Evolutionary conservation across 345 rosid genomes (phyloP), one percentile per base, ranked within the genome.

Genomic region (Pugionium dolabratum): DNA sequence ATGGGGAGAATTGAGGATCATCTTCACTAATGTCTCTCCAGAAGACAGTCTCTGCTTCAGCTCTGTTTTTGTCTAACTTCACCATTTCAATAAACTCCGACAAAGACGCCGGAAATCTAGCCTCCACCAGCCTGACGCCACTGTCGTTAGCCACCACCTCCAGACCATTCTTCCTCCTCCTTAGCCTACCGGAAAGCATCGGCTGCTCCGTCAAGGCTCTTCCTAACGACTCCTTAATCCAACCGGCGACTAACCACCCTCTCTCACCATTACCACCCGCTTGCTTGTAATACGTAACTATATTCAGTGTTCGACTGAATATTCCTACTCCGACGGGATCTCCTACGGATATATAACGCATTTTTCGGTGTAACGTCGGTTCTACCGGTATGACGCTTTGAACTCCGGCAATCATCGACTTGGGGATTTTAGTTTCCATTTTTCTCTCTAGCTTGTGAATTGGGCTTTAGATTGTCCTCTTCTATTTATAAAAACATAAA

Each of bases 21-120:
- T 69, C 67, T 66, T 79, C 84, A 78, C 89, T 93, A 50, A 92
- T 66, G 42, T 92, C 88, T 71, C 76, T 87, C 98, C 98, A 87
- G 46, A 75, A 81, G 35, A 86, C 91, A 58, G 84, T 77, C 66
- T 78, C 81, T 49, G 79, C 65, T 74, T 92, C 92, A 3, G 59
- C 74, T 7, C 74, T 81, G 4, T 68, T 77, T 33, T 74, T 67
- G 66, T 61, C 81, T 42, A 54, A 62, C 10, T 70, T 71, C 4
- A 75, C 56, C 67, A 70, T 28, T n/a, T 57, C 81, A 28, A 87
- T 67, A 79, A 87, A 89, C 53, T 84, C 85, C 27, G 75, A 40
- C 73, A 92, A 52, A 33, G 75, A 68, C 58, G 73, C 60, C 33
- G 61, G 56, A 32, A 81, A 72, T 67, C 28, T 82, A 1, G 87